Percentiles rank a stretch among this genome's conserved stretches.
phyloP scores from a whole-genome alignment of 768 basidiomycete species.

The Mycena pura region DNA sequence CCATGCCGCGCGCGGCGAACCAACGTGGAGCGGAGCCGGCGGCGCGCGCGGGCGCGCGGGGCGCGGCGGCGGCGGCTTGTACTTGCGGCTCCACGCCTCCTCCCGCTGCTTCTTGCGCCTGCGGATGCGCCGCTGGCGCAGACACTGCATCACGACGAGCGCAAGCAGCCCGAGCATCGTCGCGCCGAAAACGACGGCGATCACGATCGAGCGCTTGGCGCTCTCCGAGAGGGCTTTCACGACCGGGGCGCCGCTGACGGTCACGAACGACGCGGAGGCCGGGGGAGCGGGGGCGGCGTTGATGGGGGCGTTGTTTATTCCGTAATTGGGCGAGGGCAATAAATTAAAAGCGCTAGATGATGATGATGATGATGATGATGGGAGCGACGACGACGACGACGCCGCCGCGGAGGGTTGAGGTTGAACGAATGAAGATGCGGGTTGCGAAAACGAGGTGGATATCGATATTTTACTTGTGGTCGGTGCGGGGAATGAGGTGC shows the following conservation, averaged over 20 bases:
- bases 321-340: background rate
- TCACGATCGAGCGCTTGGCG: background rate
- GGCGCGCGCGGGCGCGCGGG: background rate
- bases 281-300: background rate
- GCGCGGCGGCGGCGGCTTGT: background rate
- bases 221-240: background rate
- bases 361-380: background rate
- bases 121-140: conserved; percentile 2
- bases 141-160: background rate
- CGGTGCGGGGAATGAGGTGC: background rate
- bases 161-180: background rate
- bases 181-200: background rate
- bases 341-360: conserved; percentile 5
- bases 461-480: background rate
- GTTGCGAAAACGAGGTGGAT: background rate
- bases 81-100: conserved; percentile 6
- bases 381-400: too few species aligned
- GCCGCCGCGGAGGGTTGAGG: too few species aligned
- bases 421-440: background rate
- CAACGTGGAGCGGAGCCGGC: too few species aligned
- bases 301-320: background rate
- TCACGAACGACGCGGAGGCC: background rate
- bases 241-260: background rate
- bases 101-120: background rate
- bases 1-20: too few species aligned